phyloP scores from a whole-genome alignment of 495 filamentous ascomycete species.

The Darksidea phi region DNA sequence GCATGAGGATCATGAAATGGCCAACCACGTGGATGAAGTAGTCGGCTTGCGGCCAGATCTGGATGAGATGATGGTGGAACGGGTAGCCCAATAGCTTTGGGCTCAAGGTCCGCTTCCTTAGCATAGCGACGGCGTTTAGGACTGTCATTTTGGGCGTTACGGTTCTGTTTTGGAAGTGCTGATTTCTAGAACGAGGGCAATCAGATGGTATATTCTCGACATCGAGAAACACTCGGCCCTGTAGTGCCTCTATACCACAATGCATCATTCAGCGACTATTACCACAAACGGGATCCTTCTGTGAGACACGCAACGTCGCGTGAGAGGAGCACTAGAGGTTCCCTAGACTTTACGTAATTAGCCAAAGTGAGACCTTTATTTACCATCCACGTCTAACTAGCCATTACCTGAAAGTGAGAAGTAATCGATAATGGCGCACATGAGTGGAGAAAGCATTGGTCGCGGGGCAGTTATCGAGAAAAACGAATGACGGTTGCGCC shows the following conservation, averaged over 20 bases:
- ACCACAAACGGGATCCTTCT: not conserved
- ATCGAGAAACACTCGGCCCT: not conserved
- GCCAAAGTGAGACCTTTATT: not conserved
- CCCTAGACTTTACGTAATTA: not conserved
- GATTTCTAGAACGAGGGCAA: too few species aligned
- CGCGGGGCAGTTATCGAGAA: conserved; percentile 16
- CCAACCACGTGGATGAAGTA: not conserved
- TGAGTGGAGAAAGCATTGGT: conserved; percentile 10
- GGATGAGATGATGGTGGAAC: conserved; percentile 8
- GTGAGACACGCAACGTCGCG: too few species aligned
- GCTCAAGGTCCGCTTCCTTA: not conserved
- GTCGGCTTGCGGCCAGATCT: not conserved
- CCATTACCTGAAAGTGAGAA: not conserved
- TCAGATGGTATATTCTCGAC: too few species aligned
- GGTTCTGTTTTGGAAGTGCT: too few species aligned
- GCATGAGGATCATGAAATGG: conserved; percentile 5
- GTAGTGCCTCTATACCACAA: not conserved
- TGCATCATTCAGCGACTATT: not conserved
- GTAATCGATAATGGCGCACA: not conserved
- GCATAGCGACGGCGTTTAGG: conserved; percentile 32
- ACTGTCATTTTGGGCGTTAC: not conserved
- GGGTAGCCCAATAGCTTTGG: not conserved
- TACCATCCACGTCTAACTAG: not conserved
- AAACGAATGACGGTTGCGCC: not conserved
- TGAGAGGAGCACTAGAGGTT: not conserved